Conservation (phyloP, 257 asterid genomes). For the Paulownia fortunei region DNA sequence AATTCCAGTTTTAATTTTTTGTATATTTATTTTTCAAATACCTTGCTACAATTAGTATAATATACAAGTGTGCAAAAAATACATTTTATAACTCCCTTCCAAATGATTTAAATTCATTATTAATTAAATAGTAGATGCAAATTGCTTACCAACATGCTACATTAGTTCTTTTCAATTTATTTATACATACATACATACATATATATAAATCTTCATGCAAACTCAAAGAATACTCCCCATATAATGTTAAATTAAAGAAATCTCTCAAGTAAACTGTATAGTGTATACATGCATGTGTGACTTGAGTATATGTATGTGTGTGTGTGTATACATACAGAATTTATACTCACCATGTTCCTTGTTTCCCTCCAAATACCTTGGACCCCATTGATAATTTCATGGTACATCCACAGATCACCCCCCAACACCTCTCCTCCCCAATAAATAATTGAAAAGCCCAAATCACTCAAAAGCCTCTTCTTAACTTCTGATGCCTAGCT, state of each 20-base stretch:
- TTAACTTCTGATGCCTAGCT: conserved; percentile 26
- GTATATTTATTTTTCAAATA: neutral
- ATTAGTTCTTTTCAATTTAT: too few species aligned
- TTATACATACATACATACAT: neutral
- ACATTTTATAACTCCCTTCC: neutral
- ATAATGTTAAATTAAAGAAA: neutral
- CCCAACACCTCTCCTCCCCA: neutral
- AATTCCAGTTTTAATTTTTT: neutral
- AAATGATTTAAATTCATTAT: too few species aligned
- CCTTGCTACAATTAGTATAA: neutral
- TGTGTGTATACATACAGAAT: too few species aligned
- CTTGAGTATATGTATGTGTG: too few species aligned
- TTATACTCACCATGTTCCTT: neutral
- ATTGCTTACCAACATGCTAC: too few species aligned
- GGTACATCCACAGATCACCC: too few species aligned
- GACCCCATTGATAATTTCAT: neutral
- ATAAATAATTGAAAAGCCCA: conserved; percentile 35
- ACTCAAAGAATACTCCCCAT: neutral
- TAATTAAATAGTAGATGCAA: too few species aligned
- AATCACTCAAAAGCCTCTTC: conserved; percentile 40
- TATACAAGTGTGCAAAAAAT: neutral
- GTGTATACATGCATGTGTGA: too few species aligned
- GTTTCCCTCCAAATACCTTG: neutral
- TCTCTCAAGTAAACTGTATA: neutral
- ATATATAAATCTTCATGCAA: neutral